phyloP scores from a whole-genome alignment of 2,329 filamentous ascomycete species.

The Fusarium nurragi region DNA sequence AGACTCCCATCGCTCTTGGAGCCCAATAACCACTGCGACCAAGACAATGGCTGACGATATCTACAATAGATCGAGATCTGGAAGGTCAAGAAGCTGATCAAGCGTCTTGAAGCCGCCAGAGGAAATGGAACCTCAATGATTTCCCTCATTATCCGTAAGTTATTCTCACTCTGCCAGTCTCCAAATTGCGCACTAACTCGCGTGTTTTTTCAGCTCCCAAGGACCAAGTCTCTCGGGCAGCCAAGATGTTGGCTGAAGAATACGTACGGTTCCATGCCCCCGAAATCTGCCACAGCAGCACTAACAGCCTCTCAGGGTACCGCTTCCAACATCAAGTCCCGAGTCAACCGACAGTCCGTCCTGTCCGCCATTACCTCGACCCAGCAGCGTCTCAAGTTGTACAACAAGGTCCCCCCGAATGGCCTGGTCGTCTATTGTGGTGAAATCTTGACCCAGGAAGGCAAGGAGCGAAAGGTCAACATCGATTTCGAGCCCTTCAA shows the following conservation, averaged over 20 bases:
- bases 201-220: constrained; percentile 76
- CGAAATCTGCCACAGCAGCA: neutral
- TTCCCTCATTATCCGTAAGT: constrained; percentile 95
- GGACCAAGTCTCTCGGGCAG: constrained; percentile 94
- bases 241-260: constrained; percentile 99
- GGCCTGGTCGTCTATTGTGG: constrained; percentile 98
- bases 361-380: constrained; percentile 98
- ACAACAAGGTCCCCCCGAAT: constrained; percentile 98
- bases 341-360: constrained; percentile 97
- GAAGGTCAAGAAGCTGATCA: constrained; percentile 99
- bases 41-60: constrained; percentile 34
- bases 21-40: neutral
- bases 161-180: neutral
- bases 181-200: constrained; percentile 43
- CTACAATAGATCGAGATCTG: constrained; percentile 74
- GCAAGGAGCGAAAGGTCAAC: constrained; percentile 99
- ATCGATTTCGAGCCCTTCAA: constrained; percentile 99
- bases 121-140: constrained; percentile 99
- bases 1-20: constrained; percentile 6
- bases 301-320: constrained; percentile 74
- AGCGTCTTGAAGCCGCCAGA: constrained; percentile 94
- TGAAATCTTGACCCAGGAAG: constrained; percentile 99
- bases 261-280: constrained; percentile 69
- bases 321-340: constrained; percentile 99
- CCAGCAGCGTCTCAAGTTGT: constrained; percentile 98